These are phyloP conservation scores for Kodamaea anthophila DNA, from an alignment of 1,139 yeast species.

Conservation along the genomic window DNA sequence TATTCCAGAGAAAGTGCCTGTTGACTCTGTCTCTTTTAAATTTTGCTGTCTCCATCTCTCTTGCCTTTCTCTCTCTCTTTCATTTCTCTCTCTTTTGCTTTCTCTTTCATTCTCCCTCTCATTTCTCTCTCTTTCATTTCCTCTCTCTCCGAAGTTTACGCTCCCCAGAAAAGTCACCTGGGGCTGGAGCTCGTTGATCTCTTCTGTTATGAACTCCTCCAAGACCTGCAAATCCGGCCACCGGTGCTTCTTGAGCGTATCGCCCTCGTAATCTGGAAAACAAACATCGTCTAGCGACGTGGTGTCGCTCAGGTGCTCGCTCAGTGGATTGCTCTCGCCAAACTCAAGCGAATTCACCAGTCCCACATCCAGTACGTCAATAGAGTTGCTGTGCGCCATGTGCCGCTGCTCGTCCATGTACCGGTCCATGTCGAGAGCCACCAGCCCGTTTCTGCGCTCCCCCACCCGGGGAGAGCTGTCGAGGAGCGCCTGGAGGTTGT, in stretches of 20 bases:
- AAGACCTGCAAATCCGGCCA: slow-evolving; percentile 85
- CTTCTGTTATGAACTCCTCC: slow-evolving; percentile 72
- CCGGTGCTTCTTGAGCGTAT: slow-evolving; percentile 16
- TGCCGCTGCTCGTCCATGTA: slow-evolving; percentile 33
- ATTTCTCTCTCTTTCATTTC: not conserved
- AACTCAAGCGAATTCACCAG: slow-evolving; percentile 30
- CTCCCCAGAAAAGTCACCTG: slow-evolving; percentile 13
- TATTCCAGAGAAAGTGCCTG: no score
- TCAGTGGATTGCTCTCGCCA: slow-evolving; percentile 63
- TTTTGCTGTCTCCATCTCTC: no score
- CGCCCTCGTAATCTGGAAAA: slow-evolving; percentile 27
- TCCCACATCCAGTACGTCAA: slow-evolving; percentile 11
- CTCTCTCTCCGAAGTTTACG: slow-evolving; percentile 19
- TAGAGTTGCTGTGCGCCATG: slow-evolving; percentile 12
- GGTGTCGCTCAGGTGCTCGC: slow-evolving; percentile 66
- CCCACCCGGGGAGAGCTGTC: slow-evolving; percentile 4
- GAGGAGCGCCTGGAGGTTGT: slow-evolving; percentile 28
- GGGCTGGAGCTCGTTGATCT: slow-evolving; percentile 29
- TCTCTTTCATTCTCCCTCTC: not conserved
- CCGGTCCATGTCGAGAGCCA: slow-evolving; percentile 36
- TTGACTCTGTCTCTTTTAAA: no score
- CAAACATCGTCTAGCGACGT: slow-evolving; percentile 76
- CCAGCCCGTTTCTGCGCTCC: slow-evolving; percentile 16
- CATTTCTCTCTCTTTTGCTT: not conserved
- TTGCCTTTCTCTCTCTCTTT: not conserved